phyloP scores from a whole-genome alignment of 1,139 yeast species.

The Saccharomycopsis phalli region DNA sequence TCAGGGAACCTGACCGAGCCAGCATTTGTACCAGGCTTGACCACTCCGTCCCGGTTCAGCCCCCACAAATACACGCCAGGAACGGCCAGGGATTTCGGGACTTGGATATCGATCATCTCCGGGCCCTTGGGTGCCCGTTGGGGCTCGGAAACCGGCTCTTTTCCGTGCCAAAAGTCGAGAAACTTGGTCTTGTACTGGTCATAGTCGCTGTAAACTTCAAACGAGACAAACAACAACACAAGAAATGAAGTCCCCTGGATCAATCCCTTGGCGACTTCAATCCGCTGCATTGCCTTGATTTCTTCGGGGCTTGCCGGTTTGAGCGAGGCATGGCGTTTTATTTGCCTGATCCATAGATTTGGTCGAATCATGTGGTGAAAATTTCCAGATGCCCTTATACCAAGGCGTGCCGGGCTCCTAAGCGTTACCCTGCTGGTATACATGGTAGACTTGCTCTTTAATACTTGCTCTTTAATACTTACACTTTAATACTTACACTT shows the following conservation, averaged over 20 bases:
- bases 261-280: constrained; percentile 17
- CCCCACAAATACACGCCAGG: constrained; percentile 54
- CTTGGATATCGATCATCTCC: neutral
- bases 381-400: no score
- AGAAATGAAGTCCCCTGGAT: constrained; percentile 16
- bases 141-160: neutral
- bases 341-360: no score
- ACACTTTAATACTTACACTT: no score
- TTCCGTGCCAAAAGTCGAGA: neutral
- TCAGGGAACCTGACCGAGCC: constrained; percentile 33
- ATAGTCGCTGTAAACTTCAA: constrained; percentile 12
- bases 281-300: constrained; percentile 8
- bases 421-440: no score
- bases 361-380: no score
- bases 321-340: no score
- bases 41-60: constrained; percentile 34
- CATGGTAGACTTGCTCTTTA: no score
- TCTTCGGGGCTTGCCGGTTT: no score
- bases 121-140: constrained; percentile 1
- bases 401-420: no score
- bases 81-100: constrained; percentile 24
- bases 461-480: no score
- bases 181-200: constrained; percentile 6
- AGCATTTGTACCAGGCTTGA: constrained; percentile 26
- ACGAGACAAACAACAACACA: constrained; percentile 16